phyloP scores from a whole-genome alignment of 768 basidiomycete species.

The Calocera viscosa region DNA sequence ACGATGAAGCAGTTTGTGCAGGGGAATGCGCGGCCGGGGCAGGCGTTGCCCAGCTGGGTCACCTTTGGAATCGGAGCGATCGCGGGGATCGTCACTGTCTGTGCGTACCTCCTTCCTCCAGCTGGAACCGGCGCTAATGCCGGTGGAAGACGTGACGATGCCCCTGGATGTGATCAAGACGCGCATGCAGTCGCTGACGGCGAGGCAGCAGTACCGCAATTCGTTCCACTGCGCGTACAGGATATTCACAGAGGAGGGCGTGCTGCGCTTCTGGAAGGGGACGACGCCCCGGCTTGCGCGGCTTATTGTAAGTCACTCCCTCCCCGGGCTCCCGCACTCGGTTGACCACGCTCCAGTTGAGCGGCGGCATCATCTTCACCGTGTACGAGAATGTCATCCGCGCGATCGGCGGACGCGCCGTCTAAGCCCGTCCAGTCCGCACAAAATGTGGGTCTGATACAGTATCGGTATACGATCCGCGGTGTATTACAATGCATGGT shows the following conservation, averaged over 20 bases:
- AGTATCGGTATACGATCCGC: background rate
- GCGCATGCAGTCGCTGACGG: slow-evolving; percentile 88
- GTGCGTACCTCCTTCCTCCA: slow-evolving; percentile 30
- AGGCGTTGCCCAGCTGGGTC: slow-evolving; percentile 69
- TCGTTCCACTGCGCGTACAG: slow-evolving; percentile 92
- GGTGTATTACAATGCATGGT: slow-evolving; percentile 7
- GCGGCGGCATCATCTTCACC: slow-evolving; percentile 86
- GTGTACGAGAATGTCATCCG: slow-evolving; percentile 75
- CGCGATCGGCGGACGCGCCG: slow-evolving; percentile 28
- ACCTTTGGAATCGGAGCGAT: slow-evolving; percentile 92
- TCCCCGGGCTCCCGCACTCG: slow-evolving; percentile 6
- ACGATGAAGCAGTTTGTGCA: slow-evolving; percentile 90
- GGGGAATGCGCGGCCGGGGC: slow-evolving; percentile 68
- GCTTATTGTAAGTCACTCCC: slow-evolving; percentile 50
- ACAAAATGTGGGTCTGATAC: slow-evolving; percentile 5
- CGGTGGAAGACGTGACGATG: slow-evolving; percentile 16
- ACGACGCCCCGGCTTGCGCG: slow-evolving; percentile 81
- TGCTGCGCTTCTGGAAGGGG: slow-evolving; percentile 90
- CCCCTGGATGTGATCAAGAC: slow-evolving; percentile 80
- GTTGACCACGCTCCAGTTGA: slow-evolving; percentile 41
- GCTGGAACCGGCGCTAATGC: background rate
- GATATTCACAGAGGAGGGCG: slow-evolving; percentile 85
- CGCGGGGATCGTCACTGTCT: slow-evolving; percentile 91
- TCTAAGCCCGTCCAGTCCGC: background rate
- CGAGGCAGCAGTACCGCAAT: slow-evolving; percentile 73